Conservation (phyloP, 192 early-diverging fungal genomes). For the Linderina pennispora region DNA sequence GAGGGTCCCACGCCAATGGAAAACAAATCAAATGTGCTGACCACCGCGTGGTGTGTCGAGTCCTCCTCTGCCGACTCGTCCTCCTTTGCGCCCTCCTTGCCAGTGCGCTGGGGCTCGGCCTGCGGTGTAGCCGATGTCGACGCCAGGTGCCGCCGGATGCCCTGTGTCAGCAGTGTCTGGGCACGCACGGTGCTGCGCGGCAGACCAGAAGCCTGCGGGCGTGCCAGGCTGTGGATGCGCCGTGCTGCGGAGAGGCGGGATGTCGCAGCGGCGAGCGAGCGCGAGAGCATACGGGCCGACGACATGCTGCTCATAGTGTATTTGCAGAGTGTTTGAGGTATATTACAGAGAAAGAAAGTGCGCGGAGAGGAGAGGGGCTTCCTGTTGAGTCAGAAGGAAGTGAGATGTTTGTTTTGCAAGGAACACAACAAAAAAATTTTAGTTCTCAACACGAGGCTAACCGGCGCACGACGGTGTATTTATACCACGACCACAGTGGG, state of each 20-base stretch:
- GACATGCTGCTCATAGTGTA: slow-evolving; percentile 21
- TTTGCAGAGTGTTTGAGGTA: too few relatives aligned
- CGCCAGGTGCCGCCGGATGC: slow-evolving; percentile 7
- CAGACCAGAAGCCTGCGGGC: not conserved
- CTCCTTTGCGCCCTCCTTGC: slow-evolving; percentile 4
- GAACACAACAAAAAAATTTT: not conserved
- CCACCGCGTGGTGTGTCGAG: slow-evolving; percentile 69
- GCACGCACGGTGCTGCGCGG: not conserved
- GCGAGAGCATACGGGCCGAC: slow-evolving; percentile 11
- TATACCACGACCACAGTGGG: too few relatives aligned
- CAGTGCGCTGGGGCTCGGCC: slow-evolving; percentile 26
- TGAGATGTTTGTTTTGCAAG: not conserved
- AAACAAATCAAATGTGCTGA: slow-evolving; percentile 92
- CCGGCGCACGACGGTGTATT: too few relatives aligned
- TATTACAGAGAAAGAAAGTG: not conserved
- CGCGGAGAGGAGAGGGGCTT: too few relatives aligned
- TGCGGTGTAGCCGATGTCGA: slow-evolving; percentile 24
- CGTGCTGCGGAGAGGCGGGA: not conserved
- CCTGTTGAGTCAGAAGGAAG: not conserved
- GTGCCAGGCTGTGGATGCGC: slow-evolving; percentile 1
- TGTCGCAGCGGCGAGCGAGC: slow-evolving; percentile 9
- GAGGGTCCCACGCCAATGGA: slow-evolving; percentile 94
- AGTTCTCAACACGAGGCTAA: too few relatives aligned
- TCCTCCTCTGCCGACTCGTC: slow-evolving; percentile 24
- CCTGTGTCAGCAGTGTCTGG: not conserved